Percentiles rank a stretch among this genome's conserved stretches.
Evolutionary conservation across 2,329 filamentous ascomycete species (phyloP).

Genomic region (Colletotrichum noveboracense): DNA sequence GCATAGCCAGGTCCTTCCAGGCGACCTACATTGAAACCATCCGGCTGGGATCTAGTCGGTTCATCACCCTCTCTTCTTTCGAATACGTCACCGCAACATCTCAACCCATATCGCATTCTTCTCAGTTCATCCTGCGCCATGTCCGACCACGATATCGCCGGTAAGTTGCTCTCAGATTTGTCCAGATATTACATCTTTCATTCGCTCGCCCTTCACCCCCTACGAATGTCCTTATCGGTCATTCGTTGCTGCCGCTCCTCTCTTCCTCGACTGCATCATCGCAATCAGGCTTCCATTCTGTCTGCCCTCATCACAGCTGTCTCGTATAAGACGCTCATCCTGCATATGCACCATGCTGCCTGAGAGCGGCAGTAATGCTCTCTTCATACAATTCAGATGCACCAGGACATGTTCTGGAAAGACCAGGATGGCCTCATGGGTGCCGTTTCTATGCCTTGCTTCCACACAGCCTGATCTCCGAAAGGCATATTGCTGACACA

Average conservation of each 20-base stretch:
- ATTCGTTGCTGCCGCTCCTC: too few relatives aligned
- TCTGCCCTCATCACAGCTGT: not conserved
- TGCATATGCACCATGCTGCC: too few relatives aligned
- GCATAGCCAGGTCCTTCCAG: not conserved
- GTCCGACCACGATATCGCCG: slow-evolving; percentile 71
- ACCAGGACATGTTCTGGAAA: not conserved
- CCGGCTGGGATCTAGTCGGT: not conserved
- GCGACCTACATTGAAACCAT: not conserved
- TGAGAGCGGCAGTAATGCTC: not conserved
- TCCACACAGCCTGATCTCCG: not conserved
- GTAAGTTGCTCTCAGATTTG: slow-evolving; percentile 47
- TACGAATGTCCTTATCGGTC: not conserved
- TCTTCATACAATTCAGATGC: not conserved
- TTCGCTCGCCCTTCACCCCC: not conserved
- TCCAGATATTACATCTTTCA: fast-evolving
- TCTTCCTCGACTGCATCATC: not conserved
- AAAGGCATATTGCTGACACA: slow-evolving; percentile 34
- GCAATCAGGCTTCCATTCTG: not conserved
- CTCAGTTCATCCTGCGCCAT: slow-evolving; percentile 38
- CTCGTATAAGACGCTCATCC: not conserved
- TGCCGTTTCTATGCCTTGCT: not conserved
- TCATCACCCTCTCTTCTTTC: not conserved
- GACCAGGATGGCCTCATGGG: not conserved
- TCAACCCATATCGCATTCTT: not conserved
- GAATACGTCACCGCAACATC: not conserved